Percentiles rank a stretch among this genome's conserved stretches.
These are phyloP conservation scores for Barbatosphaeria neglecta DNA, from an alignment of 495 filamentous ascomycete species.

Conservation along the genomic window DNA sequence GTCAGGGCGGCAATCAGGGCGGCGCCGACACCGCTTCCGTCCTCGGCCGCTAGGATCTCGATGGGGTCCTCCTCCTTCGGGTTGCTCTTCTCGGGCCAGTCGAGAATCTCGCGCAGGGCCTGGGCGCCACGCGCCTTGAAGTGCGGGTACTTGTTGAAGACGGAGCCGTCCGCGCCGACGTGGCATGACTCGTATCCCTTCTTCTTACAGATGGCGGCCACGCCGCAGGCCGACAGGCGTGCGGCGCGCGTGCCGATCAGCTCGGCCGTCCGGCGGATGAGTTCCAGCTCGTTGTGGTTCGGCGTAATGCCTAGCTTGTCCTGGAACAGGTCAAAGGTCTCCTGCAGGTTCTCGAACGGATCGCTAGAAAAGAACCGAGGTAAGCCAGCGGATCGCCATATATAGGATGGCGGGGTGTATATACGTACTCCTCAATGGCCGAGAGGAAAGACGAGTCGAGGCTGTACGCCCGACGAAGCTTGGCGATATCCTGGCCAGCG, in stretches of 20 bases:
- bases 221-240: slow-evolving; percentile 83
- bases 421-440: slow-evolving; percentile 68
- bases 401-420: not conserved
- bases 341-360: slow-evolving; percentile 84
- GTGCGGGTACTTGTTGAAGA: slow-evolving; percentile 97
- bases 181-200: slow-evolving; percentile 80
- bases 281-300: slow-evolving; percentile 66
- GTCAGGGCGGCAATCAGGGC: slow-evolving; percentile 91
- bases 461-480: slow-evolving; percentile 70
- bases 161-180: slow-evolving; percentile 88
- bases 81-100: slow-evolving; percentile 61
- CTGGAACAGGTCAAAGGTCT: slow-evolving; percentile 71
- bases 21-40: slow-evolving; percentile 92
- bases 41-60: slow-evolving; percentile 76
- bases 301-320: slow-evolving; percentile 55
- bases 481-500: slow-evolving; percentile 64
- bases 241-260: slow-evolving; percentile 90
- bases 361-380: slow-evolving; percentile 44
- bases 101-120: slow-evolving; percentile 85
- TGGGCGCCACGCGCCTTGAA: slow-evolving; percentile 85
- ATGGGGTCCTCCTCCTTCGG: slow-evolving; percentile 67
- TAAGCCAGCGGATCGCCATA: not conserved
- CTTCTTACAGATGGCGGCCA: slow-evolving; percentile 92
- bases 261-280: slow-evolving; percentile 78
- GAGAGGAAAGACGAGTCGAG: slow-evolving; percentile 93